phyloP scores from a whole-genome alignment of 2,329 filamentous ascomycete species.

The Aspergillus sp. region DNA sequence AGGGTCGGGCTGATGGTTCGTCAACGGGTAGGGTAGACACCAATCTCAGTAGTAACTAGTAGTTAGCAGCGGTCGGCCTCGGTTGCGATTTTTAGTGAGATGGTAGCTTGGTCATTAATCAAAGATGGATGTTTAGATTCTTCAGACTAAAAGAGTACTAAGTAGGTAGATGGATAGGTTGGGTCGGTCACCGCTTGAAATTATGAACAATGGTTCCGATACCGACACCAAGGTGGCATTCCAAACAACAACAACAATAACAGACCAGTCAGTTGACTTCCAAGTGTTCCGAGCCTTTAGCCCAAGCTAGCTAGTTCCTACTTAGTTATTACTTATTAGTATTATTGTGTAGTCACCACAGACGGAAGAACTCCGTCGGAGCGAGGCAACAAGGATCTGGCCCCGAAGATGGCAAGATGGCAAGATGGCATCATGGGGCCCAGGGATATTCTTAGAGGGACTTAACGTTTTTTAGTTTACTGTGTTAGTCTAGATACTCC shows the following conservation, averaged over 20 bases:
- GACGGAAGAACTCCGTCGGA: conserved; percentile 12
- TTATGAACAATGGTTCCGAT: not conserved
- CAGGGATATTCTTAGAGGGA: not conserved
- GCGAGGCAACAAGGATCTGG: conserved; percentile 1
- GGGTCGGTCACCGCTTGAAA: not conserved
- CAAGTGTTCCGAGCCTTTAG: not conserved
- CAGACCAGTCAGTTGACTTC: conserved; percentile 6
- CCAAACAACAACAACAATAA: no score
- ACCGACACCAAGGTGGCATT: not conserved
- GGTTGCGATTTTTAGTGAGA: not conserved
- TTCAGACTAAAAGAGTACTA: no score
- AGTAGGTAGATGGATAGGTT: no score
- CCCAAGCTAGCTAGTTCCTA: not conserved
- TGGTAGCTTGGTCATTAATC: no score
- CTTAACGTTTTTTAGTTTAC: not conserved
- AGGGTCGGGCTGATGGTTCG: not conserved
- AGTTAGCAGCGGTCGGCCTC: not conserved
- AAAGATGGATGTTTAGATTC: no score
- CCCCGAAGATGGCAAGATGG: not conserved
- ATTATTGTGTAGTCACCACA: not conserved
- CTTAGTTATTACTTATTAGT: no score
- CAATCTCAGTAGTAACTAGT: not conserved
- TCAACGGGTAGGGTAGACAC: not conserved
- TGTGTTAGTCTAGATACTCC: no score
- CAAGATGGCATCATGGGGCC: not conserved